Conservation (phyloP, 1,139 yeast species). For the Arxiozyma heterogenica region DNA sequence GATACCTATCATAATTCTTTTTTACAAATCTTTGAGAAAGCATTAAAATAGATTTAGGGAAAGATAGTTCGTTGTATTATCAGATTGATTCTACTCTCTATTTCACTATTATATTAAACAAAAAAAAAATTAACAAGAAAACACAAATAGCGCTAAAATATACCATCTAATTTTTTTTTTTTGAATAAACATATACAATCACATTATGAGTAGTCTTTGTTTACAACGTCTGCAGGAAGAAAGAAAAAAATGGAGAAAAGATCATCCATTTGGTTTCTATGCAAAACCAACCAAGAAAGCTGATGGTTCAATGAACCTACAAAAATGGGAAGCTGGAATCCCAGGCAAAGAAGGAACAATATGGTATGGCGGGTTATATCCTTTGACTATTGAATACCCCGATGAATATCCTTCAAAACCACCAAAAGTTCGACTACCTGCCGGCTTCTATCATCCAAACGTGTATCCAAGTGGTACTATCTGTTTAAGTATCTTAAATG, state of each 20-base stretch:
- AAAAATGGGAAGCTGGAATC: constrained; percentile 87
- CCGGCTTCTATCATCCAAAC: constrained; percentile 90
- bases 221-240: constrained; percentile 78
- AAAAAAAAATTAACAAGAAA: too few species aligned
- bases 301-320: constrained; percentile 80
- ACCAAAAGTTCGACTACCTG: constrained; percentile 82
- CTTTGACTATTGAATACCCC: constrained; percentile 75
- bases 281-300: constrained; percentile 75
- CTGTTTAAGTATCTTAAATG: constrained; percentile 85
- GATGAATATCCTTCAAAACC: constrained; percentile 95
- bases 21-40: too few species aligned
- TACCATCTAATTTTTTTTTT: too few species aligned
- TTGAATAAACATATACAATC: not conserved
- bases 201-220: constrained; percentile 42
- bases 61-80: too few species aligned
- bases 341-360: constrained; percentile 84
- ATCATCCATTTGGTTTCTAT: constrained; percentile 94
- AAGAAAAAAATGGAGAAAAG: constrained; percentile 95
- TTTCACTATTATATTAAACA: too few species aligned
- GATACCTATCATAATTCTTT: too few species aligned
- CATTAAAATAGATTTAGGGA: too few species aligned
- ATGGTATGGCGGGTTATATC: constrained; percentile 81
- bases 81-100: too few species aligned
- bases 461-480: constrained; percentile 96
- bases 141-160: too few species aligned